phyloP scores from a whole-genome alignment of 345 rosid genomes.

The Crucihimalaya himalaica region DNA sequence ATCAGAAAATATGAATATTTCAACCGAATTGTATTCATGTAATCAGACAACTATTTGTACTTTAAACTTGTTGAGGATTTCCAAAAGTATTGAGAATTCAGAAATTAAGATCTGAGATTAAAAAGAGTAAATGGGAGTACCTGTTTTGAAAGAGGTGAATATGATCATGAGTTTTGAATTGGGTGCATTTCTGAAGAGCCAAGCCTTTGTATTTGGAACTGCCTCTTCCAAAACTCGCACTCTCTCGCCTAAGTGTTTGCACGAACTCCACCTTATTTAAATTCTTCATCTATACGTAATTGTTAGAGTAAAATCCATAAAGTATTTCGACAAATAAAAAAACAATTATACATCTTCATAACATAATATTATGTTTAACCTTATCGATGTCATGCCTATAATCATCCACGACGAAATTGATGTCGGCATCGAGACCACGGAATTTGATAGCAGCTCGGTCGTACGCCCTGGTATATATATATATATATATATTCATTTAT shows the following conservation, averaged over 20 bases:
- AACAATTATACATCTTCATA: background rate
- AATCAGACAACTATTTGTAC: background rate
- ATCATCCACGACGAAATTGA: conserved; percentile 77
- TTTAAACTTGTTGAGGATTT: background rate
- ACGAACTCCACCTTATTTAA: conserved; percentile 87
- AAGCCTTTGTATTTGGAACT: conserved; percentile 92
- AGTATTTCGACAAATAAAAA: background rate
- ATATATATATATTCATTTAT: background rate
- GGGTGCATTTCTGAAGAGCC: conserved; percentile 66
- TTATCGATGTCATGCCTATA: conserved; percentile 81
- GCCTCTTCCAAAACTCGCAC: conserved; percentile 92
- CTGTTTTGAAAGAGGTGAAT: conserved; percentile 40
- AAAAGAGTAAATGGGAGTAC: conserved; percentile 17
- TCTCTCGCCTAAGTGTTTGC: conserved; percentile 90
- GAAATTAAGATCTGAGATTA: background rate
- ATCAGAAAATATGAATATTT: background rate
- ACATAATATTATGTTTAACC: conserved; percentile 45
- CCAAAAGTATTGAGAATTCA: background rate
- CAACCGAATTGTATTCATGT: background rate
- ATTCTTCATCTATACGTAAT: conserved; percentile 63
- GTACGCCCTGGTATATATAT: conserved; percentile 69
- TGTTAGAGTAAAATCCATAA: background rate
- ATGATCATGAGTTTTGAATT: conserved; percentile 40
- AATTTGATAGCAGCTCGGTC: conserved; percentile 98
- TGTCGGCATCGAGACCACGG: conserved; percentile 92